Evolutionary conservation across 495 filamentous ascomycete genomes (phyloP).

Genomic region (Neurospora sp.): DNA sequence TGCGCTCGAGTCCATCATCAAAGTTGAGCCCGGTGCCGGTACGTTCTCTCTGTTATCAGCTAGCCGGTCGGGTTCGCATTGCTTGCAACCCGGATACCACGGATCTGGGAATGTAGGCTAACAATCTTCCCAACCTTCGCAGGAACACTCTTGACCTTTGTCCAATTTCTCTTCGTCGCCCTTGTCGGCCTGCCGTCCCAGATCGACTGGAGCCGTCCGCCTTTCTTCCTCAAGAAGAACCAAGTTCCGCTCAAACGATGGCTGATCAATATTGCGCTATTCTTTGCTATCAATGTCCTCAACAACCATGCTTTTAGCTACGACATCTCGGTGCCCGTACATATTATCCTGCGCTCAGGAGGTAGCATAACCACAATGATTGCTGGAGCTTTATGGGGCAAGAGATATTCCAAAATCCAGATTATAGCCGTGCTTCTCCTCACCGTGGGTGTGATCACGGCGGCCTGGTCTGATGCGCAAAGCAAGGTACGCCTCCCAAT

Average conservation of each 20-base stretch:
- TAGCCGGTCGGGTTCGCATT: not conserved
- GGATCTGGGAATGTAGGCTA: not conserved
- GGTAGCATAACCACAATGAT: constrained; percentile 90
- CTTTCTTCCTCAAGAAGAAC: constrained; percentile 63
- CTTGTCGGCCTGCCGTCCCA: constrained; percentile 67
- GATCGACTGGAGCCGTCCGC: constrained; percentile 46
- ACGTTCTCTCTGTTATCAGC: constrained; percentile 9
- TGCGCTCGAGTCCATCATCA: constrained; percentile 89
- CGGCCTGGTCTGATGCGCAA: constrained; percentile 79
- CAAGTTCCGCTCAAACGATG: constrained; percentile 78
- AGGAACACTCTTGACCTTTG: constrained; percentile 88
- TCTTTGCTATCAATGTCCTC: constrained; percentile 82
- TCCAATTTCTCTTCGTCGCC: constrained; percentile 82
- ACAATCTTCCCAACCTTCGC: not conserved
- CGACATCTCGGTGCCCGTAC: constrained; percentile 89
- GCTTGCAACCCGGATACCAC: constrained; percentile 1
- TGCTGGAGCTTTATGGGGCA: constrained; percentile 75
- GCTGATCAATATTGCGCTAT: constrained; percentile 80
- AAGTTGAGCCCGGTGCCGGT: constrained; percentile 61
- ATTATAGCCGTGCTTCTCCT: constrained; percentile 69
- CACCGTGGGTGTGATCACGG: constrained; percentile 74
- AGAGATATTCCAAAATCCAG: constrained; percentile 71
- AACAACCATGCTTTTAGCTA: constrained; percentile 99
- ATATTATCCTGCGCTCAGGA: constrained; percentile 92
- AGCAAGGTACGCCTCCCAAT: constrained; percentile 49